Conservation (phyloP, 805 yeast species). For the Starmerella asiatica region DNA sequence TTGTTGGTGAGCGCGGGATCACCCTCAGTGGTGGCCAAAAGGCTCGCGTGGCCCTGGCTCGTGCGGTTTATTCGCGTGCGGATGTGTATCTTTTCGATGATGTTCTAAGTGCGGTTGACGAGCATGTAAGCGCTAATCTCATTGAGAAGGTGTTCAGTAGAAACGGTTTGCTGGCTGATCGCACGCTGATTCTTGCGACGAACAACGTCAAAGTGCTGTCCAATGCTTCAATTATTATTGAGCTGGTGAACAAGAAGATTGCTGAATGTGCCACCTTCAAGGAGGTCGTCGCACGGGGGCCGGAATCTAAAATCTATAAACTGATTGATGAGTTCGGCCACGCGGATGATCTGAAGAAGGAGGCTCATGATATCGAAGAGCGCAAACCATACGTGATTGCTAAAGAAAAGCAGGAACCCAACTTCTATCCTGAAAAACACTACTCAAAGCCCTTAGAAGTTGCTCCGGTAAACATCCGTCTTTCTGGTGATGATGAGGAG, state of each 20-base stretch:
- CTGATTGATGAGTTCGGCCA: slow-evolving; percentile 40
- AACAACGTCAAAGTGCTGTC: slow-evolving; percentile 66
- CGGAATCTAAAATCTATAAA: slow-evolving; percentile 13
- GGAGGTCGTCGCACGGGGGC: slow-evolving; percentile 33
- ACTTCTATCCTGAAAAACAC: slow-evolving; percentile 6
- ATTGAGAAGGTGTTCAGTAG: slow-evolving; percentile 64
- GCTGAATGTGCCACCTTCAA: slow-evolving; percentile 46
- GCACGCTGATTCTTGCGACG: slow-evolving; percentile 67
- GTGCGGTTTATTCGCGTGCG: slow-evolving; percentile 91
- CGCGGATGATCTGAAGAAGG: slow-evolving; percentile 54
- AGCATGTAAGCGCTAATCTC: slow-evolving; percentile 83
- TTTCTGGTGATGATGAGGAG: slow-evolving; percentile 24
- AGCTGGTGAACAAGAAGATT: slow-evolving; percentile 38
- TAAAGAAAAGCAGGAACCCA: slow-evolving; percentile 5
- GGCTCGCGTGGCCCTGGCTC: slow-evolving; percentile 84
- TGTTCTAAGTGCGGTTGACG: slow-evolving; percentile 92
- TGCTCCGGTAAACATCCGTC: slow-evolving; percentile 6
- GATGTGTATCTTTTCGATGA: slow-evolving; percentile 86
- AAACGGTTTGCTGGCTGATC: slow-evolving; percentile 53
- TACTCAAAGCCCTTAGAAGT: slow-evolving; percentile 7
- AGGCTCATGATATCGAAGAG: slow-evolving; percentile 54
- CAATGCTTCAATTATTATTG: slow-evolving; percentile 51
- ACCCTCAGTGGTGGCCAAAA: slow-evolving; percentile 96
- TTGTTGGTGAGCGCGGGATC: slow-evolving; percentile 95
- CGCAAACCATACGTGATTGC: slow-evolving; percentile 51